Conservation (phyloP, 1,284 basidiomycete genomes). For the Mycosarcoma maydis region DNA sequence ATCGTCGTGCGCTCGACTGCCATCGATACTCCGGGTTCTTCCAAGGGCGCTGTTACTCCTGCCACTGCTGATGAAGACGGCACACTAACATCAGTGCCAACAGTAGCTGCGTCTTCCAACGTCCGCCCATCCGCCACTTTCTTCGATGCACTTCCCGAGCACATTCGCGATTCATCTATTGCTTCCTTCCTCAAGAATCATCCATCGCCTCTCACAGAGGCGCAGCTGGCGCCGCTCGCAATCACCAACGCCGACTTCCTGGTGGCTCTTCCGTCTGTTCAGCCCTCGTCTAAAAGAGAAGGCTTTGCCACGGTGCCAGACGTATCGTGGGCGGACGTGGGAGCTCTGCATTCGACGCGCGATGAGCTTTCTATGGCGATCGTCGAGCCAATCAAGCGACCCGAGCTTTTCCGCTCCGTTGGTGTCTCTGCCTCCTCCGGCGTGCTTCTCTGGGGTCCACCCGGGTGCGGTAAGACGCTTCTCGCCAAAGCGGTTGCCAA, state of each 20-base stretch:
- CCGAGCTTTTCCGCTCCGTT: slow-evolving; percentile 85
- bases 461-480: slow-evolving; percentile 95
- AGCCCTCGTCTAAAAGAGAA: slow-evolving; percentile 95
- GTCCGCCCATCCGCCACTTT: slow-evolving; percentile 45
- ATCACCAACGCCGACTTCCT: slow-evolving; percentile 78
- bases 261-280: slow-evolving; percentile 82
- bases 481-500: slow-evolving; percentile 97
- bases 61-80: slow-evolving; percentile 17
- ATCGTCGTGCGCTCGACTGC: no score
- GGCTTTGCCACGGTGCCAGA: slow-evolving; percentile 97
- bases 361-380: slow-evolving; percentile 97
- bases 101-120: slow-evolving; percentile 7
- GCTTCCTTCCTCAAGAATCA: slow-evolving; percentile 87
- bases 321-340: slow-evolving; percentile 92
- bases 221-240: slow-evolving; percentile 80
- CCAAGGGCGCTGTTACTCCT: slow-evolving; percentile 13
- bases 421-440: slow-evolving; percentile 81
- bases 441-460: slow-evolving; percentile 96
- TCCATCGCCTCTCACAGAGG: slow-evolving; percentile 78
- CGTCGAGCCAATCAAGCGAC: slow-evolving; percentile 89
- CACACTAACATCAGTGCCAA: slow-evolving; percentile 6
- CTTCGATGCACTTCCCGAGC: slow-evolving; percentile 63
- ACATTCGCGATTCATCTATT: slow-evolving; percentile 76
- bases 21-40: slow-evolving; percentile 5
- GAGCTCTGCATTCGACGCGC: slow-evolving; percentile 84